A percentile compares a stretch with the other conserved stretches of the same genome.
These are phyloP conservation scores for Thelonectria blattea DNA, from an alignment of 2,329 filamentous ascomycete genomes.

Conservation along the genomic window DNA sequence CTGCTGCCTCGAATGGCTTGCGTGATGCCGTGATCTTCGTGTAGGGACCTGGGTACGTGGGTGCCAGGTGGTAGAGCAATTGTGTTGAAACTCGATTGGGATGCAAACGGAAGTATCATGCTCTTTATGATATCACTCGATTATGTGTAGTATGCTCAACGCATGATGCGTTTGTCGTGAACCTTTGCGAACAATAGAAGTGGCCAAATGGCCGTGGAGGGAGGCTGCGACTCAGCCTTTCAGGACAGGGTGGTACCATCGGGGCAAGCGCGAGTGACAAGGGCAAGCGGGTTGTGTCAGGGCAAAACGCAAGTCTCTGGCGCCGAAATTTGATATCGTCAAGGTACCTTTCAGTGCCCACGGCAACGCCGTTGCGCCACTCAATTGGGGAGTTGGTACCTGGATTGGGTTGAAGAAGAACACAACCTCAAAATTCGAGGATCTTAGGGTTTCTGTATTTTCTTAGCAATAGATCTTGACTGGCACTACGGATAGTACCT, in stretches of 20 bases:
- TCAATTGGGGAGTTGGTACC: slow-evolving; percentile 22
- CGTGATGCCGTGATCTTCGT: slow-evolving; percentile 35
- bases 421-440: background rate
- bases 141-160: too few relatives aligned
- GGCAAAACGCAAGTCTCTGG: slow-evolving; percentile 19
- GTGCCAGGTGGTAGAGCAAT: background rate
- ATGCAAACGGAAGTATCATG: background rate
- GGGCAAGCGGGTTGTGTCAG: slow-evolving; percentile 14
- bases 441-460: background rate
- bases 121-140: too few relatives aligned
- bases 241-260: slow-evolving; percentile 4
- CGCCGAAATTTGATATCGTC: slow-evolving; percentile 1
- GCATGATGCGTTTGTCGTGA: too few relatives aligned
- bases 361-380: slow-evolving; percentile 32
- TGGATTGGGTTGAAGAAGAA: background rate
- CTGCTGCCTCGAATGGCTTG: slow-evolving; percentile 21
- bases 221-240: slow-evolving; percentile 4
- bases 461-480: too few relatives aligned
- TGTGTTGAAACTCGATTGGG: background rate
- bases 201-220: background rate
- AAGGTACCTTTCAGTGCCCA: slow-evolving; percentile 20
- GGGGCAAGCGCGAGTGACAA: slow-evolving; percentile 23
- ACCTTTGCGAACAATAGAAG: background rate
- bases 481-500: too few relatives aligned
- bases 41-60: background rate